Base-by-base conservation (phyloP, 2,329 filamentous ascomycete species). In the Ascochyta viciae-villosae region DNA sequence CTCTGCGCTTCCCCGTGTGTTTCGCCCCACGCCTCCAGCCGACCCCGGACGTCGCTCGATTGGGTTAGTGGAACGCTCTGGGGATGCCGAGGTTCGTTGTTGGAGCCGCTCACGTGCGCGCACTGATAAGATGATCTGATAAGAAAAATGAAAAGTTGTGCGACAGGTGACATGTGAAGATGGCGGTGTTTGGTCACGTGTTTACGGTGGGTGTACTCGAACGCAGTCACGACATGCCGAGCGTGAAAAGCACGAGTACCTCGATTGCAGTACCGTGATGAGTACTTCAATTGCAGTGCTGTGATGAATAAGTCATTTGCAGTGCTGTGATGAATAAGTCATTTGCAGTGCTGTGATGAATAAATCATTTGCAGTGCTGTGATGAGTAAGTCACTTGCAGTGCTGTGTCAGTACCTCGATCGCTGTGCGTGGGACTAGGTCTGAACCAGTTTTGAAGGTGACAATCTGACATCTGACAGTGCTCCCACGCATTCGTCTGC, bases 51-150 rank as follows among this genome's bases (percentile, higher is more conserved):
- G 22, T 19, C n/a, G 41, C 43, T 48, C 10, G 9, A 43, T 42
- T 3, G 1, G 29, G 41, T 31, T 50, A 56, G 52, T 29, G 5
- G 6, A 26, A 16, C 6, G n/a, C 3, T 22, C 3, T 24, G 12
- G 19, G 34, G 37, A 50, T 45, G 41, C 53, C 53, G 53, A 56
- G 53, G 53, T 51, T 16, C 47, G 23, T 39, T 19, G 3, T 13
- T 26, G 19, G 16, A 29, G 19, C 22, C 5, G 52, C 38, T 50
- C 53, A 51, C 53, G 53, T 47, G 47, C 16, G 33, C 16, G 47
- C 16, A 19, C 16, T 56, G 43, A 47, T 50, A 22, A 49, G 48
- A 51, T 51, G 47, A 56, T 56, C 53, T 26, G 53, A 56, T 50
- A 47, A 45, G 2, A 4, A 4, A 29, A 29, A 13, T 10, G 27